Percentiles rank a stretch among this genome's conserved stretches.
These are phyloP conservation scores for Ophiostoma sp. DNA, from an alignment of 2,329 filamentous ascomycete species.

Conservation along the genomic window DNA sequence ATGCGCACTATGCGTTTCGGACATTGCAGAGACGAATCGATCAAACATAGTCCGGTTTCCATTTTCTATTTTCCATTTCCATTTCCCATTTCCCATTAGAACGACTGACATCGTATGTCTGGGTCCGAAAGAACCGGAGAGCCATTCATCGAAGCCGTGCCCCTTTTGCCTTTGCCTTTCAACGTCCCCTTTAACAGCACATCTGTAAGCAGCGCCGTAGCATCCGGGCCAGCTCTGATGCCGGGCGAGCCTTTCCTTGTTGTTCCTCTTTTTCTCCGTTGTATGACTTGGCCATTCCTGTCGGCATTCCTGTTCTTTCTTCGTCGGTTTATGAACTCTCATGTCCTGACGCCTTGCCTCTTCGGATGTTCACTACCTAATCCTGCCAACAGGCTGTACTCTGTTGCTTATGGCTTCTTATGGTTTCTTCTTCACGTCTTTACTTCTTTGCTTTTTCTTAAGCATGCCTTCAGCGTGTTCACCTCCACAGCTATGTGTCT, in stretches of 20 bases:
- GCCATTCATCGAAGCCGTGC: too few relatives aligned
- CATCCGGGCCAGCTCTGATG: background rate
- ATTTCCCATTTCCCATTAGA: too few relatives aligned
- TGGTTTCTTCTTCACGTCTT: background rate
- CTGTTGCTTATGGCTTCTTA: background rate
- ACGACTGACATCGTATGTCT: background rate
- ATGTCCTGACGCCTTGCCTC: too few relatives aligned
- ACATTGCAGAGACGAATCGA: too few relatives aligned
- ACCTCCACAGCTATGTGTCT: background rate
- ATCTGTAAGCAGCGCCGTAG: constrained; percentile 1
- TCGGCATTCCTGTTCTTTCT: background rate
- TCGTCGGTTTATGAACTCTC: background rate
- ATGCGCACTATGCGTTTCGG: too few relatives aligned
- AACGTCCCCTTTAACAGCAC: background rate
- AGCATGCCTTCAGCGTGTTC: background rate
- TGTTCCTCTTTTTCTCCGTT: background rate
- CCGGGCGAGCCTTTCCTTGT: background rate
- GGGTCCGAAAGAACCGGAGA: background rate
- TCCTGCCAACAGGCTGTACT: too few relatives aligned
- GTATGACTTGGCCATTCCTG: background rate
- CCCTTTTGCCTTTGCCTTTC: background rate
- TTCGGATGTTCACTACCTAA: too few relatives aligned
- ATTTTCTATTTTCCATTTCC: too few relatives aligned
- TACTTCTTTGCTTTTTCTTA: too few relatives aligned
- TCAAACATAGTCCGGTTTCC: too few relatives aligned